Conservation (phyloP, 805 yeast species). For the Debaryomyces hansenii region DNA sequence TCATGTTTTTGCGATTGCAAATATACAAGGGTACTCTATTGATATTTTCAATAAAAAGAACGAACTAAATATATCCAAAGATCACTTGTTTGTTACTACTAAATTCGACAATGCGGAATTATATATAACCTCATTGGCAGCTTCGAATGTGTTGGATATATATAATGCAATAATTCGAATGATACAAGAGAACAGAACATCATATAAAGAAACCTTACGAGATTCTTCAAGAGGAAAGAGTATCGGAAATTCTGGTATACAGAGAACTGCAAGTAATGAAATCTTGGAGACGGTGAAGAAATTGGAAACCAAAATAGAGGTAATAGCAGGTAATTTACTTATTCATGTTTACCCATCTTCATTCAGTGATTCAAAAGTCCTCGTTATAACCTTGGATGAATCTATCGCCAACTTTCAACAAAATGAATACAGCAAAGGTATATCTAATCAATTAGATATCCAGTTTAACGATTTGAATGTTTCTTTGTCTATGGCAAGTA, state of each 20-base stretch:
- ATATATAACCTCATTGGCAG: conserved; percentile 80
- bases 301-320: conserved; percentile 68
- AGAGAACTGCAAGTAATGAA: conserved; percentile 5
- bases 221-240: conserved; percentile 45
- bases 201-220: conserved; percentile 72
- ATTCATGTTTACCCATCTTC: conserved; percentile 81
- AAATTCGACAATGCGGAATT: conserved; percentile 54
- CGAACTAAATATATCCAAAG: conserved; percentile 47
- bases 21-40: conserved; percentile 46
- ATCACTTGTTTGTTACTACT: conserved; percentile 56
- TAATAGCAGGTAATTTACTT: conserved; percentile 54
- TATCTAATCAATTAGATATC: conserved; percentile 60
- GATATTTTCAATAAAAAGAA: conserved; percentile 71
- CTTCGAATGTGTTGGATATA: conserved; percentile 79
- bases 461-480: conserved; percentile 63
- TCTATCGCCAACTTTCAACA: conserved; percentile 55
- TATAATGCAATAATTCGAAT: conserved; percentile 68
- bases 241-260: not conserved
- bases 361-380: conserved; percentile 72
- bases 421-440: conserved; percentile 40
- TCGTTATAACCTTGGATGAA: conserved; percentile 59
- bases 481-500: conserved; percentile 61
- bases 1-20: conserved; percentile 75
- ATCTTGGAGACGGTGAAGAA: conserved; percentile 37
- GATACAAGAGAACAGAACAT: conserved; percentile 66